These are phyloP conservation scores for Neonectria ditissima DNA, from an alignment of 2,329 filamentous ascomycete genomes.

Conservation along the genomic window DNA sequence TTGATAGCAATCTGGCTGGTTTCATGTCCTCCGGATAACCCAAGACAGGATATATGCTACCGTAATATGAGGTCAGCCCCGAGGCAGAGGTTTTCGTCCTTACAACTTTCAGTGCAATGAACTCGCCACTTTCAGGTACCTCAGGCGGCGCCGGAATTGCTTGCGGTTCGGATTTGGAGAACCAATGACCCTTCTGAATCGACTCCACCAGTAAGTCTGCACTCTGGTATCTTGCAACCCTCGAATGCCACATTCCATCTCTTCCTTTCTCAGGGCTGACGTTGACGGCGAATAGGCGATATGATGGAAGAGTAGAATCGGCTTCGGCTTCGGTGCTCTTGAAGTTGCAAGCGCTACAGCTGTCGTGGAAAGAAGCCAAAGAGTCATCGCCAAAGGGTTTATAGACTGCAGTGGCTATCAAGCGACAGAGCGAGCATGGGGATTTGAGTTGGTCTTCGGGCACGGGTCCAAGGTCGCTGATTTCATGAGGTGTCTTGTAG, in stretches of 20 bases:
- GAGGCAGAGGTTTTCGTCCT: background rate
- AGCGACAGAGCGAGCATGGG: background rate
- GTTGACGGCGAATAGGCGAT: constrained; percentile 7
- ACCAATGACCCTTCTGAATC: background rate
- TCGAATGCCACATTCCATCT: constrained; percentile 14
- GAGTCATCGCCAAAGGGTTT: constrained; percentile 10
- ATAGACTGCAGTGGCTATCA: constrained; percentile 14
- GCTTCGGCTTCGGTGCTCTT: background rate
- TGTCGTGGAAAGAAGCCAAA: constrained; percentile 7
- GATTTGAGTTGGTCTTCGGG: constrained; percentile 11
- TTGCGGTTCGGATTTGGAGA: background rate
- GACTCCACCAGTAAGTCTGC: background rate
- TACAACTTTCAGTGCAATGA: constrained; percentile 17
- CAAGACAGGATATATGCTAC: constrained; percentile 10
- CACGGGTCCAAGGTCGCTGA: background rate
- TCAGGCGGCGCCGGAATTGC: background rate
- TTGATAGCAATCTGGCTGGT: background rate
- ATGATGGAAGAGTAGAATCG: background rate
- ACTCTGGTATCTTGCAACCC: background rate
- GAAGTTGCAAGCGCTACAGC: background rate
- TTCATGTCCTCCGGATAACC: no score
- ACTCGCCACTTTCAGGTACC: background rate
- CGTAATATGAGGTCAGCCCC: background rate
- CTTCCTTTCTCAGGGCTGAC: background rate
- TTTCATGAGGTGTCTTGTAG: constrained; percentile 9